Percentiles rank a stretch among this genome's conserved stretches.
Conservation (phyloP, 495 filamentous ascomycete genomes). For the Tuber brumale region DNA sequence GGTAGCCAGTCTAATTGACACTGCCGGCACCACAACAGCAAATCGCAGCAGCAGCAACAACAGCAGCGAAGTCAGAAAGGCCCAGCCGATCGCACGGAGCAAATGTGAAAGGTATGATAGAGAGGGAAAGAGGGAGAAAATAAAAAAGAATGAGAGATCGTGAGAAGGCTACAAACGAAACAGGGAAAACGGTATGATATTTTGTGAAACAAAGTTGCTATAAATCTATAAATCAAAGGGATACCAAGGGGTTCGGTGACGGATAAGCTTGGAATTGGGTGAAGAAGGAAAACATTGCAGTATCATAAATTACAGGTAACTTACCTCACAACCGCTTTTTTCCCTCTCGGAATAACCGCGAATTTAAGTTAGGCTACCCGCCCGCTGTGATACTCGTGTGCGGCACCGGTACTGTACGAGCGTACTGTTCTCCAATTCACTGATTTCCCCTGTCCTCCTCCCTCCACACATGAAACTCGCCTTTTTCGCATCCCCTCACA, state of each 20-base stretch:
- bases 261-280: background rate
- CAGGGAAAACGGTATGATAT: too few species aligned
- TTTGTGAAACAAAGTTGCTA: too few species aligned
- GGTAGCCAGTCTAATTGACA: background rate
- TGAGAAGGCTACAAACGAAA: slow-evolving; percentile 21
- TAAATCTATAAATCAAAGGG: background rate
- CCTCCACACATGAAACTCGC: background rate
- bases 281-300: background rate
- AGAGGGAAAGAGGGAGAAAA: background rate
- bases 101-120: background rate
- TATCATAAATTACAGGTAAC: too few species aligned
- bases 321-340: too few species aligned
- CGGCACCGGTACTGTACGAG: background rate
- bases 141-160: slow-evolving; percentile 22
- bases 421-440: background rate
- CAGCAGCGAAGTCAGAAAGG: background rate
- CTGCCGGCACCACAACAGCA: background rate
- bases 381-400: background rate
- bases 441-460: background rate
- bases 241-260: background rate
- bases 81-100: background rate
- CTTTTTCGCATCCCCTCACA: background rate
- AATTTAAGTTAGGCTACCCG: background rate
- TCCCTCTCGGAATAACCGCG: background rate
- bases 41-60: background rate